phyloP scores from a whole-genome alignment of 441 rosid species.

The Jatropha podagrica region DNA sequence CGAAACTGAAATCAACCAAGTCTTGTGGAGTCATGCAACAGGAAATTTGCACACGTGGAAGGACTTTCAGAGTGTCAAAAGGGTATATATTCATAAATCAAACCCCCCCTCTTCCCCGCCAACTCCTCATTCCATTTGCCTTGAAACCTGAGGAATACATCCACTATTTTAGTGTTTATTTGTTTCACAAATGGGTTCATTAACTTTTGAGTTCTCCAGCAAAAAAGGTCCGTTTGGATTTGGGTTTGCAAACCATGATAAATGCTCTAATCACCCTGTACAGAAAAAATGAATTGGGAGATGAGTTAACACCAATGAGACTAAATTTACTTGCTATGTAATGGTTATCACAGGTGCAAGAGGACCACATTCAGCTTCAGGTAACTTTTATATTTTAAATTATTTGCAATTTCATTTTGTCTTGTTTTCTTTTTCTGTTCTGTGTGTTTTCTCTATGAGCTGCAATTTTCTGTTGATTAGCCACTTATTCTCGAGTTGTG shows the following conservation, averaged over 20 bases:
- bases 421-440: background rate
- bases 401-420: background rate
- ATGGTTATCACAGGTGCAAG: slow-evolving; percentile 44
- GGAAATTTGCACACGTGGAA: slow-evolving; percentile 22
- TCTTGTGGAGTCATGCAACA: slow-evolving; percentile 17
- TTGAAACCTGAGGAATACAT: background rate
- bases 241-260: slow-evolving; percentile 45
- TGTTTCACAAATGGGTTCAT: background rate
- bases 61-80: slow-evolving; percentile 11
- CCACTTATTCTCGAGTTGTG: slow-evolving; percentile 50
- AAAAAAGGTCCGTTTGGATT: slow-evolving; percentile 12
- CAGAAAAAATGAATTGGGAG: slow-evolving; percentile 11
- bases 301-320: slow-evolving; percentile 2
- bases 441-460: background rate
- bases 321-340: slow-evolving; percentile 20
- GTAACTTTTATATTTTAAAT: slow-evolving; percentile 33
- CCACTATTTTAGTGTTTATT: background rate
- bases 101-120: background rate
- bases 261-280: slow-evolving; percentile 12
- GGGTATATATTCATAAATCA: background rate
- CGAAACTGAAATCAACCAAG: slow-evolving; percentile 19
- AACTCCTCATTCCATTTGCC: slow-evolving; percentile 9
- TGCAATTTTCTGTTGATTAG: slow-evolving; percentile 32
- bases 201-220: slow-evolving; percentile 18
- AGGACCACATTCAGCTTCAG: slow-evolving; percentile 45